Evolutionary conservation across 495 filamentous ascomycete species (phyloP).

Genomic region (Evansstolkia leycettana): DNA sequence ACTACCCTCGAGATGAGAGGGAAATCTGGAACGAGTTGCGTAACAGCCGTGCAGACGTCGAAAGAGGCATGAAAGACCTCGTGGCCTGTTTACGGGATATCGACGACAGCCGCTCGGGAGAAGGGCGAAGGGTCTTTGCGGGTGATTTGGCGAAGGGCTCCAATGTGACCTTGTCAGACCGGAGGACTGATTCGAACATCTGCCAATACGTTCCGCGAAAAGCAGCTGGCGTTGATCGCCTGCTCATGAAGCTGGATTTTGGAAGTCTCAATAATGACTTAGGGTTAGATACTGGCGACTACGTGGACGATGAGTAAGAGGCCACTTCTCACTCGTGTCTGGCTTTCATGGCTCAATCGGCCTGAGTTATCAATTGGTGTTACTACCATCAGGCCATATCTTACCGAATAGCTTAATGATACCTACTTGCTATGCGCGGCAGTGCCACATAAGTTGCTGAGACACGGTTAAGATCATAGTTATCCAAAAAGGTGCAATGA

Average conservation of each 20-base stretch:
- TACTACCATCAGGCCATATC: too few species aligned
- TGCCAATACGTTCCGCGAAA: conserved; percentile 49
- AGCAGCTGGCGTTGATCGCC: conserved; percentile 60
- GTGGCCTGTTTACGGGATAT: conserved; percentile 47
- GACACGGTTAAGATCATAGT: too few species aligned
- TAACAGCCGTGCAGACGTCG: conserved; percentile 18
- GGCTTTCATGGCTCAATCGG: too few species aligned
- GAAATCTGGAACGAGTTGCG: conserved; percentile 47
- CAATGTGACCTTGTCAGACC: conserved; percentile 7
- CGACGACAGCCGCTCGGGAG: conserved; percentile 37
- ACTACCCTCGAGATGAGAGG: conserved; percentile 55
- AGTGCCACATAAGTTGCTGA: too few species aligned
- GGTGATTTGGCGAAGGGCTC: conserved; percentile 8
- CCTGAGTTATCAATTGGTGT: too few species aligned
- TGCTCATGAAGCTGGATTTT: conserved; percentile 84
- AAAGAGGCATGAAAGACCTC: conserved; percentile 48
- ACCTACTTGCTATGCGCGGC: too few species aligned
- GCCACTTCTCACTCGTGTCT: background rate
- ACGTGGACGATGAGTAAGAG: background rate
- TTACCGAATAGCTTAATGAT: too few species aligned
- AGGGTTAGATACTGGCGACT: background rate
- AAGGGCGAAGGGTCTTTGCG: conserved; percentile 27
- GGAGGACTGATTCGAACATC: conserved; percentile 15
- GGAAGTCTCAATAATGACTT: conserved; percentile 24
- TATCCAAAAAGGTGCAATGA: too few species aligned